These are phyloP conservation scores for Sclerospora graminicola DNA, from an alignment of 352 stramenopile species.

Conservation along the genomic window DNA sequence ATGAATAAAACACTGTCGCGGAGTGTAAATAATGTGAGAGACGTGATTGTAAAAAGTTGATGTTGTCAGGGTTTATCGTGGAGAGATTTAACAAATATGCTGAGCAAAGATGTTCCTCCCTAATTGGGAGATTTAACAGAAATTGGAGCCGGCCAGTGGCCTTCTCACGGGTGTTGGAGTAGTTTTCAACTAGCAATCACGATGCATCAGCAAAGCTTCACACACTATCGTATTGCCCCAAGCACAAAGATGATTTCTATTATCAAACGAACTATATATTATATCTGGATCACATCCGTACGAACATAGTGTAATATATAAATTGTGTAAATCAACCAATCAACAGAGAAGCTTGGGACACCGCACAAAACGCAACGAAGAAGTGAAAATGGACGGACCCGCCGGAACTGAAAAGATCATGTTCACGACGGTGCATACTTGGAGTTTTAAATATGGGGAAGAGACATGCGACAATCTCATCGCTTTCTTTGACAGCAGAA, in stretches of 20 bases:
- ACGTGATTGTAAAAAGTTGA: too few species aligned
- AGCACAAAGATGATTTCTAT: conserved; percentile 73
- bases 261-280: background rate
- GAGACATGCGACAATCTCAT: too few species aligned
- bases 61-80: too few species aligned
- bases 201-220: conserved; percentile 91
- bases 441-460: too few species aligned
- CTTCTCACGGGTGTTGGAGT: conserved; percentile 87
- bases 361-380: conserved; percentile 14
- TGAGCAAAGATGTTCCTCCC: too few species aligned
- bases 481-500: too few species aligned
- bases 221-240: conserved; percentile 90
- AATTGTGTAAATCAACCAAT: background rate
- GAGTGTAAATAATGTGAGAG: too few species aligned
- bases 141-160: conserved; percentile 88
- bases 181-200: conserved; percentile 94
- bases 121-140: conserved; percentile 76
- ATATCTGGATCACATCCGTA: background rate
- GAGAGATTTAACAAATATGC: too few species aligned
- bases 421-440: conserved; percentile 41
- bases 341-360: conserved; percentile 1
- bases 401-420: conserved; percentile 72
- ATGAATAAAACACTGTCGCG: too few species aligned
- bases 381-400: conserved; percentile 44
- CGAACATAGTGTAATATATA: conserved; percentile 12